Conservation (phyloP, 306 rosid species). For the Cucurbita ficifolia region DNA sequence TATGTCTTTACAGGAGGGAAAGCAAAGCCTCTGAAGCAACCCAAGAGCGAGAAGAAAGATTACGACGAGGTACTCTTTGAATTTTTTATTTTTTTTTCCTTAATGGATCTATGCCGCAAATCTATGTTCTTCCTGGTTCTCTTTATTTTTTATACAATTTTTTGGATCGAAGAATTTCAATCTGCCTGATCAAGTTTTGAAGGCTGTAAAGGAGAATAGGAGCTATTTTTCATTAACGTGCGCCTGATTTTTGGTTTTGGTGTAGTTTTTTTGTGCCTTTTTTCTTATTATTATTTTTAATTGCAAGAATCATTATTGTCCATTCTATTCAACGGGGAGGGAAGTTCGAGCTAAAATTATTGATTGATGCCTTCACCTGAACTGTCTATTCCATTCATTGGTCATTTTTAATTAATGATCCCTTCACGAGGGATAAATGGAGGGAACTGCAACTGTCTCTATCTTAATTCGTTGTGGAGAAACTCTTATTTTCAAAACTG, state of each 20-base stretch:
- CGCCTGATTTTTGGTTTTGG: not conserved
- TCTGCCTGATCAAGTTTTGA: not conserved
- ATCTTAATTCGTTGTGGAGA: not conserved
- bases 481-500: not conserved
- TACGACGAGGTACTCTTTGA: conserved; percentile 54
- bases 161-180: not conserved
- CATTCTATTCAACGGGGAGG: not conserved
- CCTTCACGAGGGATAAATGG: not conserved
- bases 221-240: not conserved
- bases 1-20: conserved; percentile 47
- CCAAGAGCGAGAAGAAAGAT: conserved; percentile 73
- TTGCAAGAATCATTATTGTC: not conserved
- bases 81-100: not conserved
- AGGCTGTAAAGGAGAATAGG: not conserved
- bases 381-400: not conserved
- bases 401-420: not conserved
- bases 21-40: conserved; percentile 95
- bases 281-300: too few relatives aligned
- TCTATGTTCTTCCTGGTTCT: not conserved
- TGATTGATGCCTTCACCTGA: not conserved
- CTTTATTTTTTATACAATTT: not conserved
- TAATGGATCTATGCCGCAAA: not conserved
- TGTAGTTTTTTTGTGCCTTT: not conserved
- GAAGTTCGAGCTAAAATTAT: not conserved
- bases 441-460: not conserved